Evolutionary conservation across 139 green algal genomes (phyloP), one percentile per base, ranked within the genome.

Genomic region (Axilococcus clingmanii): DNA sequence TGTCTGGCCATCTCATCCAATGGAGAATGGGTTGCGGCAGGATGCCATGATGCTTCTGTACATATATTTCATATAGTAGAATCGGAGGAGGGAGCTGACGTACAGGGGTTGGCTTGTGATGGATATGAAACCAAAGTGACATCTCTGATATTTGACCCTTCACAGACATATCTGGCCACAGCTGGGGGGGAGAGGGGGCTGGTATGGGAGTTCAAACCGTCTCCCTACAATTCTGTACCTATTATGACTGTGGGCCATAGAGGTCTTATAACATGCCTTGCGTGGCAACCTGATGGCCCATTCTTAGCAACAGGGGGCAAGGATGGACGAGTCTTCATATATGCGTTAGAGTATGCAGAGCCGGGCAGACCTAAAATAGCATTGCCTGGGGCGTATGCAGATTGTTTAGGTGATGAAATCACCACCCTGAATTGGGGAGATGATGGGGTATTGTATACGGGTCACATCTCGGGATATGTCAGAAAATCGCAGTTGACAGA

Each of bases 41-140:
- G 59, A 5, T 61, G 50, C 40, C 59, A 68, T 31, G 59, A 68
- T 23, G 12, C 50, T 30, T 60, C 37, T 5, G 38, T 61, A 30
- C 59, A 68, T 40, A 68, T 68, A 38, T 68, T n/a, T 22, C 59
- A 61, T 30, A 30, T 68, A 5, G 37, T 31, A 29, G 7, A 50
- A 16, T 22, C 24, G 30, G 4, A 55, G 12, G 31, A 29, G 1
- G 58, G 58, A 4, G 34, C 48, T 28, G 58, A 66, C 25, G 23
- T 40, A 22, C 11, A 37, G 27, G 48, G 41, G 24, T 43, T 57
- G 48, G 12, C 29, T 17, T 57, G 48, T 15, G 27, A 28, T 12
- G 51, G 59, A 7, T 68, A 68, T 16, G 59, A 68, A n/a, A 20
- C 15, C 30, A 50, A 51, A 31, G 59, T 68, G 17, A 61, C 9